Conservation (phyloP, 192 early-diverging fungal species). For the Umbelopsis isabellina region DNA sequence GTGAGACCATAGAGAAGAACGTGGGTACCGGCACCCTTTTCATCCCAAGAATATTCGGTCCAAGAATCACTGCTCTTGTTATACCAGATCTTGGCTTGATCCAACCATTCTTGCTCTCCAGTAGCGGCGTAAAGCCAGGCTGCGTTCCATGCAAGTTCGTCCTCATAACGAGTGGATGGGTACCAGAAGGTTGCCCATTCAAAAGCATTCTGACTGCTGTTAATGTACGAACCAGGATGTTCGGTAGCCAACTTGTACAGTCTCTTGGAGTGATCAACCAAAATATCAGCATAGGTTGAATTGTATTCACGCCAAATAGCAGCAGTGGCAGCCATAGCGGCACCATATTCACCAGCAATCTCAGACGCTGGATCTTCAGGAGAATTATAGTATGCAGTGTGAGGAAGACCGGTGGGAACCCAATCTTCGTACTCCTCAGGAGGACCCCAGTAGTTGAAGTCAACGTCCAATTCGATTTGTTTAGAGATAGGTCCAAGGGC, state of each 20-base stretch:
- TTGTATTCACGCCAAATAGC: constrained; percentile 57
- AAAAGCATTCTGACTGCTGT: constrained; percentile 42
- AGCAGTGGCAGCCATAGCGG: constrained; percentile 57
- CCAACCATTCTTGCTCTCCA: constrained; percentile 41
- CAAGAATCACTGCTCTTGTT: constrained; percentile 22
- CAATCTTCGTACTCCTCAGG: constrained; percentile 51
- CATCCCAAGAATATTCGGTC: constrained; percentile 54
- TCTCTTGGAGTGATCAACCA: constrained; percentile 50
- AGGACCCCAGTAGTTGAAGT: constrained; percentile 63
- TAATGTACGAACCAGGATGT: constrained; percentile 39
- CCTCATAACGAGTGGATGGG: constrained; percentile 50
- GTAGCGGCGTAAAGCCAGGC: constrained; percentile 62
- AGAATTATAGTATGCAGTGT: constrained; percentile 36
- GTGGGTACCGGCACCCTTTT: constrained; percentile 47
- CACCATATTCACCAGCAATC: constrained; percentile 54
- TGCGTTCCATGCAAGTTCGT: constrained; percentile 61
- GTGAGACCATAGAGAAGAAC: constrained; percentile 48
- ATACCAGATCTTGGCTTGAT: constrained; percentile 48
- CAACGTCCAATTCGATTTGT: constrained; percentile 42
- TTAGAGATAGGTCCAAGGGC: constrained; percentile 38
- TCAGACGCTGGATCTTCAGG: constrained; percentile 35
- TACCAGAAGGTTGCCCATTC: constrained; percentile 50
- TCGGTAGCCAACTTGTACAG: constrained; percentile 50
- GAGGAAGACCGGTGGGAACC: constrained; percentile 40
- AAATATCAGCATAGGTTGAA: constrained; percentile 42